Conservation (phyloP, 768 basidiomycete genomes). For the Lactifluus piperatus region DNA sequence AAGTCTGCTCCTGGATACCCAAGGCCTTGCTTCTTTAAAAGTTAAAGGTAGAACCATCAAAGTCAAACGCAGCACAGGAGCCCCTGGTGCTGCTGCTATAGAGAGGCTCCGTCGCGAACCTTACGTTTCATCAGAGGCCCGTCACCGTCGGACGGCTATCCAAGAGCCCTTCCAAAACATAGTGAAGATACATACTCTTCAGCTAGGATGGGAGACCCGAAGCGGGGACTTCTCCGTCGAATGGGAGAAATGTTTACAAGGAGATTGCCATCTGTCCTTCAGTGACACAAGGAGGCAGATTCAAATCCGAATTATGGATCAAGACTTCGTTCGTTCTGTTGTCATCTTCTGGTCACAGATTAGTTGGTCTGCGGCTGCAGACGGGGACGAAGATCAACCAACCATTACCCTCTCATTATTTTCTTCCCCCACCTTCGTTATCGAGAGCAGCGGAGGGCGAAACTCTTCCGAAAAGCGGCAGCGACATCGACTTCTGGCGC, state of each 20-base stretch:
- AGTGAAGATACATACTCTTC: constrained; percentile 34
- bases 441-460: constrained; percentile 3
- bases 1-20: constrained; percentile 38
- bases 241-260: constrained; percentile 35
- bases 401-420: constrained; percentile 36
- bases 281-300: constrained; percentile 40
- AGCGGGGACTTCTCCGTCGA: constrained; percentile 52
- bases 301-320: constrained; percentile 29
- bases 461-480: constrained; percentile 24
- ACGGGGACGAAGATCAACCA: constrained; percentile 23
- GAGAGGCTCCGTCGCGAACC: constrained; percentile 14
- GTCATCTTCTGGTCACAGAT: constrained; percentile 41
- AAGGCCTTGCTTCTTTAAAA: constrained; percentile 23
- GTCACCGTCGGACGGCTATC: background rate
- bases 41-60: constrained; percentile 29
- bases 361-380: constrained; percentile 30
- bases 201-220: constrained; percentile 58
- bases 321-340: constrained; percentile 28
- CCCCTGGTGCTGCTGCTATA: constrained; percentile 24
- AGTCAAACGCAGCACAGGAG: constrained; percentile 20
- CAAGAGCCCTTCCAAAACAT: constrained; percentile 24
- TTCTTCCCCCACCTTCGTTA: constrained; percentile 35
- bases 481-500: constrained; percentile 30
- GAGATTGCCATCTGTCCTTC: constrained; percentile 29
- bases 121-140: constrained; percentile 8